phyloP scores from a whole-genome alignment of 352 stramenopile genomes.

The Globisporangium parvum region DNA sequence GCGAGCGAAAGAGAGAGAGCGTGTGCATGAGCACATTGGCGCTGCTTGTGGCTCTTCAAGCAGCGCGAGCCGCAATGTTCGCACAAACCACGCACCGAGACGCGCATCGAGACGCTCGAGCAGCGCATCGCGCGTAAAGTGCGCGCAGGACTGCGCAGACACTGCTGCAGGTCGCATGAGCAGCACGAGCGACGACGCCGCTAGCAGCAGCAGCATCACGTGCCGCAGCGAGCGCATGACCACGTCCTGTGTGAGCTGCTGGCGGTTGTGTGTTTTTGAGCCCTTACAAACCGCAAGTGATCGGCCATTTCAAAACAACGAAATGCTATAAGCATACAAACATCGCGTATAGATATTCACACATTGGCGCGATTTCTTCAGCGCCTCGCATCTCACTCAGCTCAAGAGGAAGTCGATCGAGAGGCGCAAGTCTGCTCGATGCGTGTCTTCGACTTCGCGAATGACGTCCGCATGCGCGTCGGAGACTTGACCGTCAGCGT shows the following conservation, averaged over 20 bases:
- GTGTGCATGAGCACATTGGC: too few species aligned
- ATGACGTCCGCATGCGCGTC: background rate
- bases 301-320: too few species aligned
- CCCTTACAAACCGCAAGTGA: too few species aligned
- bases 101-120: slow-evolving; percentile 35
- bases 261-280: too few species aligned
- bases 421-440: background rate
- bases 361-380: too few species aligned
- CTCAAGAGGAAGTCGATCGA: slow-evolving; percentile 5
- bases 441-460: background rate
- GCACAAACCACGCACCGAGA: slow-evolving; percentile 18
- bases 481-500: too few species aligned
- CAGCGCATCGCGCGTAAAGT: slow-evolving; percentile 34
- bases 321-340: too few species aligned
- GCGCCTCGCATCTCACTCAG: background rate
- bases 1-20: background rate
- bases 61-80: background rate
- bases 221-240: too few species aligned
- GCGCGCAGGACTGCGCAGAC: slow-evolving; percentile 21
- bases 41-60: background rate
- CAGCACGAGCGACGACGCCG: slow-evolving; percentile 11
- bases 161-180: slow-evolving; percentile 8
- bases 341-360: too few species aligned
- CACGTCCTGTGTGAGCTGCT: too few species aligned
- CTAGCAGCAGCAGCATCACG: background rate